Percentiles rank a stretch among this genome's conserved stretches.
These are phyloP conservation scores for Citrus cavaleriei DNA, from an alignment of 345 rosid species.

Conservation along the genomic window DNA sequence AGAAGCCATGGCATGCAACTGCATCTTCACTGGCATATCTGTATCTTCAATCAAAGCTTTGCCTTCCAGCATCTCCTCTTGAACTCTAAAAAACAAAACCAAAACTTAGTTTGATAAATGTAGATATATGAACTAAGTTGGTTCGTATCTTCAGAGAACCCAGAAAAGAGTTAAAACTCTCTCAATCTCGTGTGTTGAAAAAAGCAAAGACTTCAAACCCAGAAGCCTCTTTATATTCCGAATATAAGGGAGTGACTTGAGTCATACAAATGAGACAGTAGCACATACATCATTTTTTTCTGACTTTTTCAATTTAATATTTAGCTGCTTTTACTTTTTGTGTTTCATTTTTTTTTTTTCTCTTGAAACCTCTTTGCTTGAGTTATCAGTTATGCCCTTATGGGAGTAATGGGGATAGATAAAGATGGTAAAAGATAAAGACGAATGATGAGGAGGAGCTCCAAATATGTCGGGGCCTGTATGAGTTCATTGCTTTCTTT, in stretches of 20 bases:
- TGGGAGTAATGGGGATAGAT: background rate
- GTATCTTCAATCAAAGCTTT: constrained; percentile 77
- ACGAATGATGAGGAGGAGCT: constrained; percentile 23
- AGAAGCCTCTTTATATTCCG: constrained; percentile 8
- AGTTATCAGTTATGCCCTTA: too few species aligned
- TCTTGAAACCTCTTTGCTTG: too few species aligned
- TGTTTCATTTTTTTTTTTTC: too few species aligned
- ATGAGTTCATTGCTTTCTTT: background rate
- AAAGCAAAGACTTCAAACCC: background rate
- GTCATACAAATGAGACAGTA: background rate
- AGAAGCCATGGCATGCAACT: constrained; percentile 73
- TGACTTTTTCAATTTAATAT: constrained; percentile 9
- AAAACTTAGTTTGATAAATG: constrained; percentile 5
- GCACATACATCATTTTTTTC: constrained; percentile 11
- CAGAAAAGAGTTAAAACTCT: constrained; percentile 6
- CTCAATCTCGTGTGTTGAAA: constrained; percentile 5
- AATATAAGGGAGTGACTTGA: background rate
- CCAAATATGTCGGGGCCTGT: constrained; percentile 3
- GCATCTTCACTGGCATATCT: constrained; percentile 95
- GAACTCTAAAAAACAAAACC: background rate
- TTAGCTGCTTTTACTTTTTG: background rate
- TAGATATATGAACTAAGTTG: background rate
- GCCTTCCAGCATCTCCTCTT: constrained; percentile 62
- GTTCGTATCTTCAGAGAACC: constrained; percentile 22
- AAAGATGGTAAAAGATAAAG: constrained; percentile 27